phyloP scores from a whole-genome alignment of 2,329 filamentous ascomycete species.

The Fusarium duplospermum region DNA sequence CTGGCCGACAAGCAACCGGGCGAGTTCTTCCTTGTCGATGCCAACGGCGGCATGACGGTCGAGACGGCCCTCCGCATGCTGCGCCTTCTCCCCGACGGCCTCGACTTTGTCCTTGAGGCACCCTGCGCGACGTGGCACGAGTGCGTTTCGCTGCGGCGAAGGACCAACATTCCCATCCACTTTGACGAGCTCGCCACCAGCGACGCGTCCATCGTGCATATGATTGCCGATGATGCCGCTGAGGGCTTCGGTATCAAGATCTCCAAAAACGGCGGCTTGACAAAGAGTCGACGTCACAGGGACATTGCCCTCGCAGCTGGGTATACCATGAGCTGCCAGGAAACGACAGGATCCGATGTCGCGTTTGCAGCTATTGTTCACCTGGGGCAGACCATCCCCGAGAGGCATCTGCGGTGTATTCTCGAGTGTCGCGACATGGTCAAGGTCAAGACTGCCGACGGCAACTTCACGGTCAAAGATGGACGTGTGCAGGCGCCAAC shows the following conservation, averaged over 20 bases:
- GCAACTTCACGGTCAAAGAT: constrained; percentile 26
- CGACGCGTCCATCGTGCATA: constrained; percentile 25
- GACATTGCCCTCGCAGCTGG: constrained; percentile 34
- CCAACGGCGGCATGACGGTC: constrained; percentile 31
- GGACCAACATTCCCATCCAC: constrained; percentile 27
- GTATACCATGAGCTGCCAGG: constrained; percentile 34
- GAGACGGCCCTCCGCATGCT: constrained; percentile 32
- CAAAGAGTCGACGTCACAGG: constrained; percentile 23
- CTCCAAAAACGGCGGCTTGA: constrained; percentile 35
- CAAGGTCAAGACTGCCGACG: constrained; percentile 28
- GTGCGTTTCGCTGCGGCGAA: constrained; percentile 20
- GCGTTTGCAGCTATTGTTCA: constrained; percentile 34
- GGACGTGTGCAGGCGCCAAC: constrained; percentile 23
- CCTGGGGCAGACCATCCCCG: constrained; percentile 30
- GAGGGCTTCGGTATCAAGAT: constrained; percentile 36
- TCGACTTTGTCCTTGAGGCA: constrained; percentile 38
- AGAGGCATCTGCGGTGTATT: constrained; percentile 27
- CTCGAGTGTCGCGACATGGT: constrained; percentile 34
- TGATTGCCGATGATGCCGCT: constrained; percentile 30
- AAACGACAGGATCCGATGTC: constrained; percentile 28
- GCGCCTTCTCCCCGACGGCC: constrained; percentile 22
- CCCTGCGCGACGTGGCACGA: constrained; percentile 32
- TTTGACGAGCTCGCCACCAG: constrained; percentile 30
- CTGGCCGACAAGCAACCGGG: constrained; percentile 24
- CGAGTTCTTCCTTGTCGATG: constrained; percentile 36